Base-by-base conservation (phyloP, 371 early-diverging fungal genomes). In the Dinochytrium kinnereticum region DNA sequence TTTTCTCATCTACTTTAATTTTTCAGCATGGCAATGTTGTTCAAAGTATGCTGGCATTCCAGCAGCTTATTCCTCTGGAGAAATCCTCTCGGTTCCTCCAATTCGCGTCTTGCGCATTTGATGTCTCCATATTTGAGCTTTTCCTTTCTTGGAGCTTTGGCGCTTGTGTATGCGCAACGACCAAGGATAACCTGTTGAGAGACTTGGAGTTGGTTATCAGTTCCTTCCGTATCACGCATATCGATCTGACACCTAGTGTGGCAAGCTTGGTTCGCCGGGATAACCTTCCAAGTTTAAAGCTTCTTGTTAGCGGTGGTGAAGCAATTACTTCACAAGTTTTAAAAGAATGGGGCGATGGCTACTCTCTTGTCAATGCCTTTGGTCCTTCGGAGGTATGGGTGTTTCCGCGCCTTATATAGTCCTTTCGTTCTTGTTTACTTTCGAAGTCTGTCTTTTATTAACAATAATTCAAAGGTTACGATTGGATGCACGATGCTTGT, bases 71-170 rank as follows among this genome's bases (percentile, higher is more conserved):
- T 30, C 21, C 30, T 26, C 57, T 55, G 57, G 57, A 7, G 7
- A 55, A 55, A 24, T 30, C 21, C 10, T 55, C 59, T 28, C 66
- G 44, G 17, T 64, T 75, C 38, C 67, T 77, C 5, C 74, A 73
- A 26, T 64, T 69, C 40, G 74, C 74, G 36, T n/a, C 38, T 19
- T 67, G 50, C 61, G 68, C 74, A 3, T 77, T 77, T 57, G 77
- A 77, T 50, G 67, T 74, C 24, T 70, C 71, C 17, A 70, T 77
- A 0, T 65, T 69, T 51, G 77, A 77, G 17, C 61, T 77, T 17
- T 77, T 73, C 36, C 37, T 33, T 31, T 21, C 70, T 3, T 74
- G 44, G 24, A 34, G 49, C 64, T 39, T 26, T 49, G 77, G 55
- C 36, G 74, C 57, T 19, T 37, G 55, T 31, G 33, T 77, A 24